A percentile compares a stretch with the other conserved stretches of the same genome.
These are phyloP conservation scores for Ambrosia artemisiifolia DNA, from an alignment of 129 eudicot species.

Conservation along the genomic window DNA sequence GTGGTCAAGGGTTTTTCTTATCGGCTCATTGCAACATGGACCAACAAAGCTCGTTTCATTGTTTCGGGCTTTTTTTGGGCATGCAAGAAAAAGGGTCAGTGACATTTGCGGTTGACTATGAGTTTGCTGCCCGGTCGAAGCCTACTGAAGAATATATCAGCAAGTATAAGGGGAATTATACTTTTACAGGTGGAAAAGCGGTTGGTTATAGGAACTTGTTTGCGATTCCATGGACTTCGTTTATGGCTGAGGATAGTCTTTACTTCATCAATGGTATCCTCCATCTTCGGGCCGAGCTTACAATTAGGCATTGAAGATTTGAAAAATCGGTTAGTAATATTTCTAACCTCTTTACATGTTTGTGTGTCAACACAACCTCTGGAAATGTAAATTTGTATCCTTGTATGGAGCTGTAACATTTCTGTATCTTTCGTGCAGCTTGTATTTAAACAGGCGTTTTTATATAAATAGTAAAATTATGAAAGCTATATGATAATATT, in stretches of 20 bases:
- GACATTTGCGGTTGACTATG: constrained; percentile 73
- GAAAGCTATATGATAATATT: too few species aligned
- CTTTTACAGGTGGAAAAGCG: constrained; percentile 80
- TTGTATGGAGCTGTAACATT: background rate
- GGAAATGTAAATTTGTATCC: constrained; percentile 21
- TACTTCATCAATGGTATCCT: constrained; percentile 63
- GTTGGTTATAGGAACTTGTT: constrained; percentile 78
- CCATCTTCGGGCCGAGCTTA: constrained; percentile 79
- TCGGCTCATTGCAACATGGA: constrained; percentile 88
- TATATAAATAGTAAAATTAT: background rate
- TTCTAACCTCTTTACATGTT: background rate
- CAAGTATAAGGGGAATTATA: constrained; percentile 77
- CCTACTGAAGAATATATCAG: constrained; percentile 67
- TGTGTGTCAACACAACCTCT: background rate
- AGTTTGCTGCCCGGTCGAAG: constrained; percentile 72
- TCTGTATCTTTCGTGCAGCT: background rate
- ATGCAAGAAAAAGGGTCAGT: constrained; percentile 84
- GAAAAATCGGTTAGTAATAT: constrained; percentile 17
- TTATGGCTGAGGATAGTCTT: constrained; percentile 68
- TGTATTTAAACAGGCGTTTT: background rate
- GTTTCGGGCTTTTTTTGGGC: constrained; percentile 72
- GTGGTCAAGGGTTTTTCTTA: constrained; percentile 78
- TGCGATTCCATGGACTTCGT: constrained; percentile 70
- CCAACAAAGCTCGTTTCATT: constrained; percentile 75
- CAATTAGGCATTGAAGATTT: constrained; percentile 43